These are phyloP conservation scores for Chlamydomonas incerta DNA, from an alignment of 139 green algal species.

Conservation along the genomic window DNA sequence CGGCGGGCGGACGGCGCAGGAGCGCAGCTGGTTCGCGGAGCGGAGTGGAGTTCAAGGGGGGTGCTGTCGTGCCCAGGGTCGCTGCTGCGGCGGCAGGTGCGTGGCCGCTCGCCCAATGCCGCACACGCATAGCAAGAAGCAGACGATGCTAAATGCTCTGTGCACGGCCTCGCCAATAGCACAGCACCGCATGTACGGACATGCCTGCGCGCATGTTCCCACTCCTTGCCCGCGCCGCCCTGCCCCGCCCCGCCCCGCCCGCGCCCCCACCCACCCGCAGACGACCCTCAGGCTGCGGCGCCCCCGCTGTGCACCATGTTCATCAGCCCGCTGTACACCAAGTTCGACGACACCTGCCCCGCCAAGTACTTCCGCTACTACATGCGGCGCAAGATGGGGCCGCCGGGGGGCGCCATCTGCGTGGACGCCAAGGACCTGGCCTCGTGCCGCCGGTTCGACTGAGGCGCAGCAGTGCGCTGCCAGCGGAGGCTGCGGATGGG, in stretches of 20 bases:
- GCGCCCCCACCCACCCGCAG: not conserved
- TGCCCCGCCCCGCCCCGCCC: not conserved
- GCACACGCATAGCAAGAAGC: not conserved
- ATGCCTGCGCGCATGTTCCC: not conserved
- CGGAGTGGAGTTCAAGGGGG: not conserved
- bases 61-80: slow-evolving; percentile 7
- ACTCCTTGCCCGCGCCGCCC: too few relatives aligned
- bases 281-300: not conserved
- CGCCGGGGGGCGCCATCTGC: slow-evolving; percentile 48
- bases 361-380: slow-evolving; percentile 39
- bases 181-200: too few relatives aligned
- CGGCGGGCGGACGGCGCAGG: too few relatives aligned
- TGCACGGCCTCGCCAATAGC: too few relatives aligned
- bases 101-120: not conserved
- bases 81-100: not conserved
- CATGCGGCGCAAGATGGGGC: slow-evolving; percentile 52
- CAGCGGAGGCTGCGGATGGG: too few relatives aligned
- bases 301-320: slow-evolving; percentile 58
- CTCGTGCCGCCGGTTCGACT: slow-evolving; percentile 9
- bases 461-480: too few relatives aligned
- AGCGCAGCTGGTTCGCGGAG: not conserved
- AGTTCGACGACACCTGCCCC: slow-evolving; percentile 40
- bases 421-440: slow-evolving; percentile 12
- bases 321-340: slow-evolving; percentile 30
- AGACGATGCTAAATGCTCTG: too few relatives aligned